Evolutionary conservation across 257 asterid genomes (phyloP).

Genomic region (Nicotiana tabacum): DNA sequence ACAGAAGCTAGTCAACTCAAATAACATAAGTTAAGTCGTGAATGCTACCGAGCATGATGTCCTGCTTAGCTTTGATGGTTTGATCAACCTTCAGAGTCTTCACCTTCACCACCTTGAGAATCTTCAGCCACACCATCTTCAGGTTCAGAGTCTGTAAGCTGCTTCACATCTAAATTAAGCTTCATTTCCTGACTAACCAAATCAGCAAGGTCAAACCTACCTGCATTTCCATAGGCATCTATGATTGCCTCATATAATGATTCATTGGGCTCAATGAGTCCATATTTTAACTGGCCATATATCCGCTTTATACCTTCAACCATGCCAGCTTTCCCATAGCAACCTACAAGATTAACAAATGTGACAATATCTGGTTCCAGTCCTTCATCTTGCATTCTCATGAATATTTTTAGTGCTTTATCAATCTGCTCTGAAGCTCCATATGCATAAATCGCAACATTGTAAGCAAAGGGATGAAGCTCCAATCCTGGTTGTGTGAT

Average conservation of each 20-base stretch:
- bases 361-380: conserved; percentile 77
- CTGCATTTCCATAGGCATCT: conserved; percentile 54
- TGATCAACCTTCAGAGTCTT: not conserved
- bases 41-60: not conserved
- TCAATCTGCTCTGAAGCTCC: conserved; percentile 58
- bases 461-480: conserved; percentile 54
- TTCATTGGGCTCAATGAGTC: conserved; percentile 51
- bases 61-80: not conserved
- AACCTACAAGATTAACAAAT: conserved; percentile 52
- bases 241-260: conserved; percentile 58
- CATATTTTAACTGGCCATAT: conserved; percentile 53
- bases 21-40: not conserved
- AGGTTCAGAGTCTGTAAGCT: conserved; percentile 35
- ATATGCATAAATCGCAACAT: conserved; percentile 70
- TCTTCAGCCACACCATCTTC: conserved; percentile 28
- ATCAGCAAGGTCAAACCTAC: conserved; percentile 76
- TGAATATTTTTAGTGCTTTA: conserved; percentile 67
- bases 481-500: conserved; percentile 36
- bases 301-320: conserved; percentile 83
- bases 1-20: not conserved
- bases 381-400: conserved; percentile 87
- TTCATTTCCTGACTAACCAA: conserved; percentile 71
- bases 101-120: not conserved
- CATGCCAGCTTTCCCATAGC: conserved; percentile 88
- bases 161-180: conserved; percentile 36